Conservation (phyloP, 2,329 filamentous ascomycete species). For the Colletotrichum musicola region DNA sequence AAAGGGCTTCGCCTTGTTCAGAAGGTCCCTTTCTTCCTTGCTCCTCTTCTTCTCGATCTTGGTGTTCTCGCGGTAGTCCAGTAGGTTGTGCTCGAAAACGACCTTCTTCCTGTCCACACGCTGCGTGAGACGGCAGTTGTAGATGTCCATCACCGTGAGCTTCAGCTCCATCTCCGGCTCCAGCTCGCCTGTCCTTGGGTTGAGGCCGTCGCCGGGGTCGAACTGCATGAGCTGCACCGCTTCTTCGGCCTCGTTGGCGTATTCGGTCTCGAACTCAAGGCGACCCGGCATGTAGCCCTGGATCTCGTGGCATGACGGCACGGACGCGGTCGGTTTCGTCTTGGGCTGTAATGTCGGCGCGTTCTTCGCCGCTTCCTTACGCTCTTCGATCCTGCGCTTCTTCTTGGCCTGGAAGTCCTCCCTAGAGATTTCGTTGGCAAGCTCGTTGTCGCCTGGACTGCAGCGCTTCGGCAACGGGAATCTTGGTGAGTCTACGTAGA, state of each 20-base stretch:
- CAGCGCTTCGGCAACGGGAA: conserved; percentile 92
- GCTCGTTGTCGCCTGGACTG: conserved; percentile 81
- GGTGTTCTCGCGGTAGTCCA: conserved; percentile 94
- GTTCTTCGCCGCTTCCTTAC: conserved; percentile 87
- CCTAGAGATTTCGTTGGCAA: conserved; percentile 84
- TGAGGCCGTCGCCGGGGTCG: conserved; percentile 93
- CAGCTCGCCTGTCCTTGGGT: conserved; percentile 83
- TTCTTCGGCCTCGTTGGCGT: conserved; percentile 97
- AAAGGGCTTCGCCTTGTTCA: conserved; percentile 96
- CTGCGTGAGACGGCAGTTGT: conserved; percentile 91
- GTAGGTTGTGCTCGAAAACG: conserved; percentile 92
- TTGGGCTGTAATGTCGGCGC: conserved; percentile 88
- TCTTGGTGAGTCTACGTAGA: conserved; percentile 83
- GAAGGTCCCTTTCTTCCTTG: conserved; percentile 91
- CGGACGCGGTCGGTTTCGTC: conserved; percentile 94
- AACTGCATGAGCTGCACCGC: conserved; percentile 99
- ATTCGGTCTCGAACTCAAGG: conserved; percentile 96
- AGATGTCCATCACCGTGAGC: conserved; percentile 98
- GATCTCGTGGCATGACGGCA: conserved; percentile 96
- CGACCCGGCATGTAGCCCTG: conserved; percentile 99
- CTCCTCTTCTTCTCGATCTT: conserved; percentile 93
- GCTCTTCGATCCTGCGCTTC: conserved; percentile 92
- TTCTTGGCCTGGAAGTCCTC: conserved; percentile 95
- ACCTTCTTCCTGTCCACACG: conserved; percentile 96
- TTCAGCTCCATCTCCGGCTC: conserved; percentile 98